Conservation (phyloP, 768 basidiomycete species). For the Solioccasus polychromus region DNA sequence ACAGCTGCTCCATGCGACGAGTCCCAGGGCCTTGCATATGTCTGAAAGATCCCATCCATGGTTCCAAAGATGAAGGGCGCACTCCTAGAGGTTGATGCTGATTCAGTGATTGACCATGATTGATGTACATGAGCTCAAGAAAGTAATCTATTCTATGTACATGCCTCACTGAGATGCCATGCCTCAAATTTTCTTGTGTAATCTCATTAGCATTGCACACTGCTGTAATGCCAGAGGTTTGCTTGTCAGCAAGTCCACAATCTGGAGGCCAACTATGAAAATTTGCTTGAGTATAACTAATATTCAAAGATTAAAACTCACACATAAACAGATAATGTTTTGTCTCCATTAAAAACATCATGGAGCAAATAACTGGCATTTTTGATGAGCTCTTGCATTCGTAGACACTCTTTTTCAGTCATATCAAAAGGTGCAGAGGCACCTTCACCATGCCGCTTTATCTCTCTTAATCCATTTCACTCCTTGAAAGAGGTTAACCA, state of each 20-base stretch:
- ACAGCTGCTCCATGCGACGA: too few relatives aligned
- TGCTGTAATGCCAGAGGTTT: not conserved
- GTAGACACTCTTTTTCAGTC: conserved; percentile 24
- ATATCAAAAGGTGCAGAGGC: conserved; percentile 24
- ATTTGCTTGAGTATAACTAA: not conserved
- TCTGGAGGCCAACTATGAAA: not conserved
- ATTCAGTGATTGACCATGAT: too few relatives aligned
- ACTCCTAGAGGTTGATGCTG: too few relatives aligned
- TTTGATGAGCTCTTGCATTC: conserved; percentile 27
- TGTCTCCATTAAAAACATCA: conserved; percentile 38
- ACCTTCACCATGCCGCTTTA: conserved; percentile 32
- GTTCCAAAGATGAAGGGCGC: too few relatives aligned
- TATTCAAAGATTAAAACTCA: conserved; percentile 11
- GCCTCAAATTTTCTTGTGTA: too few relatives aligned
- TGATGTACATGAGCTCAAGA: too few relatives aligned
- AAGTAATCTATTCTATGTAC: too few relatives aligned
- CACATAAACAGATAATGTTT: conserved; percentile 36
- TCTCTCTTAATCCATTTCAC: not conserved
- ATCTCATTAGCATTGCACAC: too few relatives aligned
- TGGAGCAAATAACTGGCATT: conserved; percentile 22
- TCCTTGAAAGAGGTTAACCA: not conserved
- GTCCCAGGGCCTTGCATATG: too few relatives aligned
- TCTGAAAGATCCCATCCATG: too few relatives aligned
- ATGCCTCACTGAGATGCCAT: too few relatives aligned
- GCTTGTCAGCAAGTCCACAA: not conserved